A percentile compares a stretch with the other conserved stretches of the same genome.
phyloP scores from a whole-genome alignment of 257 asterid species.

The Solanum medicagineum region DNA sequence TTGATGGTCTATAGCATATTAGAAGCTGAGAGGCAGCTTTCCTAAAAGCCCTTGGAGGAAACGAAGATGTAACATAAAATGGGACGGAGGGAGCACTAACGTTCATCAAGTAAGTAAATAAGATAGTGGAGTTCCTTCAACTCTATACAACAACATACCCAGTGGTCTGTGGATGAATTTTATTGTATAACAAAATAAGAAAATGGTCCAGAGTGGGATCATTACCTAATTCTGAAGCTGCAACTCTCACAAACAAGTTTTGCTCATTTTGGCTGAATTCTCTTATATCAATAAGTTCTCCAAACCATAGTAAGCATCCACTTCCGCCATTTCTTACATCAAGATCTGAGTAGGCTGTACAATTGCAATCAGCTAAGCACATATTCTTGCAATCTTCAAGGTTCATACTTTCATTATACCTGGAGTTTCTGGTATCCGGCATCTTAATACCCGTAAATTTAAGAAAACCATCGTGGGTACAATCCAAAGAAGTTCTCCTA shows the following conservation, averaged over 20 bases:
- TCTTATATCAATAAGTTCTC: conserved; percentile 3
- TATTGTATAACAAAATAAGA: not conserved
- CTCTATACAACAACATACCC: not conserved
- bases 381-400: conserved; percentile 10
- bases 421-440: conserved; percentile 9
- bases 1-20: not conserved
- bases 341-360: conserved; percentile 9
- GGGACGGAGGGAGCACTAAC: too few species aligned
- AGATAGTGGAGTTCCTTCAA: not conserved
- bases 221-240: conserved; percentile 4
- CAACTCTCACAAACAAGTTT: not conserved
- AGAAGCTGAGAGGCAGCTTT: not conserved
- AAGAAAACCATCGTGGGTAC: conserved; percentile 14
- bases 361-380: conserved; percentile 2
- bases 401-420: conserved; percentile 7
- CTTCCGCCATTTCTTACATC: not conserved
- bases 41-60: not conserved
- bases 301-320: conserved; percentile 14
- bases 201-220: not conserved
- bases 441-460: conserved; percentile 8
- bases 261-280: not conserved
- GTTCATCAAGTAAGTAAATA: not conserved
- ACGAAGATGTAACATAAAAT: not conserved
- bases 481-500: conserved; percentile 8
- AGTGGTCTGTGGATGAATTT: not conserved